A percentile compares a stretch with the other conserved stretches of the same genome.
These are phyloP conservation scores for Talaromyces sp. DNA, from an alignment of 2,329 filamentous ascomycete genomes.

Conservation along the genomic window DNA sequence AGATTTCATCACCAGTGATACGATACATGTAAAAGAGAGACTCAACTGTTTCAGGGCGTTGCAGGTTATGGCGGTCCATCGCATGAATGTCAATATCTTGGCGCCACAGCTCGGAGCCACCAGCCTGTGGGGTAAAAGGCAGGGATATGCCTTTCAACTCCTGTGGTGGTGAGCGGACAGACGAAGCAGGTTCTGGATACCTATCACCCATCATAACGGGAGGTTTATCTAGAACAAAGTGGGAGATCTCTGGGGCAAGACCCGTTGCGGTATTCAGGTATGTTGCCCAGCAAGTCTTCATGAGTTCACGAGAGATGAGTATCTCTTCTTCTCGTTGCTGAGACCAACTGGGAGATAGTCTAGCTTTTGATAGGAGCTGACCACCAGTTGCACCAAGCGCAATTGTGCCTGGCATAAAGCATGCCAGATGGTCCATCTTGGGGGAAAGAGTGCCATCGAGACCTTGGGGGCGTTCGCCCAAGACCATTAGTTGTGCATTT, in stretches of 20 bases:
- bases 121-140: conserved; percentile 33
- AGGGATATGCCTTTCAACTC: conserved; percentile 41
- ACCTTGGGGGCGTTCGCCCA: conserved; percentile 81
- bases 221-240: conserved; percentile 76
- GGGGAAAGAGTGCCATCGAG: conserved; percentile 67
- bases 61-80: conserved; percentile 90
- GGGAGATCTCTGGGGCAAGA: conserved; percentile 90
- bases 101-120: conserved; percentile 60
- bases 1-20: conserved; percentile 85
- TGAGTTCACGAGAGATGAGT: conserved; percentile 81
- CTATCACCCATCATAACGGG: conserved; percentile 56
- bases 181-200: conserved; percentile 39
- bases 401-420: conserved; percentile 96
- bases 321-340: conserved; percentile 84
- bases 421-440: conserved; percentile 98
- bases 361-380: conserved; percentile 72
- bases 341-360: conserved; percentile 72
- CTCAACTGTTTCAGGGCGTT: conserved; percentile 95
- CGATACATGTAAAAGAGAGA: conserved; percentile 98
- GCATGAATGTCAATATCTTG: conserved; percentile 77
- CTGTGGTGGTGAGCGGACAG: conserved; percentile 35
- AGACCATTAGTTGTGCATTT: conserved; percentile 78
- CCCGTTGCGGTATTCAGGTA: conserved; percentile 89
- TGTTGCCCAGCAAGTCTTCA: conserved; percentile 97
- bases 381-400: conserved; percentile 85